Base-by-base conservation (phyloP, 345 rosid species). In the Arabidopsis arenosa region DNA sequence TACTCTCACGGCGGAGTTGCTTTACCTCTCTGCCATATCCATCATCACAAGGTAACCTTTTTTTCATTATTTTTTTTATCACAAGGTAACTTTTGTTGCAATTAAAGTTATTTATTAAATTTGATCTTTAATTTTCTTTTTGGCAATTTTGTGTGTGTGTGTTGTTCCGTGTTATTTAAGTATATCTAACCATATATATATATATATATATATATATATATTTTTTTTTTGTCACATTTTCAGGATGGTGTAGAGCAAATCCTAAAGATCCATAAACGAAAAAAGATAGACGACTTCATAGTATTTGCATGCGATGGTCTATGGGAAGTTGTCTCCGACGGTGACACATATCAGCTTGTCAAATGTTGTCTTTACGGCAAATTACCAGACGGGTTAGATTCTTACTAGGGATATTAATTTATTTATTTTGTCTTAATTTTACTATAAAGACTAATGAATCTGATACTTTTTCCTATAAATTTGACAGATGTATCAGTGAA, bases 221-320 rank as follows among this genome's bases (percentile, higher is more conserved):
- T n/a, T n/a, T n/a, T n/a, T n/a, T 73, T 17, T 67, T 30, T 39
- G 43, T 13, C 11, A 14, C 47, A 37, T 26, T 43, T 53, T 33
- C 66, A 81, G 80, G 26, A 49, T 35, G 80, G 48, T 48, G 68
- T 0, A 21, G 68, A 78, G 18, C 47, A 58, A 52, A 51, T 21
- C 18, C 5, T 72, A 12, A 72, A 72, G 73, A 51, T 78, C 15
- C 73, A 78, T 51, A 57, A 80, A 43, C 68, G 90, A 66, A 83
- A 75, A 0, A 59, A 77, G 18, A 35, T 40, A 2, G 93, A 94
- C 44, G 92, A 90, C 26, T 91, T 88, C 76, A 83, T 94, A 4
- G 84, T 91, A 40, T 83, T 90, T 32, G 95, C 93, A 2, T 88
- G 89, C 7, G 94, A 91, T 17, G 96, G 94, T n/a, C 59, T 94